Evolutionary conservation across 2,329 filamentous ascomycete genomes (phyloP), one percentile per base, ranked within the genome.

Genomic region (Claviceps capensis): DNA sequence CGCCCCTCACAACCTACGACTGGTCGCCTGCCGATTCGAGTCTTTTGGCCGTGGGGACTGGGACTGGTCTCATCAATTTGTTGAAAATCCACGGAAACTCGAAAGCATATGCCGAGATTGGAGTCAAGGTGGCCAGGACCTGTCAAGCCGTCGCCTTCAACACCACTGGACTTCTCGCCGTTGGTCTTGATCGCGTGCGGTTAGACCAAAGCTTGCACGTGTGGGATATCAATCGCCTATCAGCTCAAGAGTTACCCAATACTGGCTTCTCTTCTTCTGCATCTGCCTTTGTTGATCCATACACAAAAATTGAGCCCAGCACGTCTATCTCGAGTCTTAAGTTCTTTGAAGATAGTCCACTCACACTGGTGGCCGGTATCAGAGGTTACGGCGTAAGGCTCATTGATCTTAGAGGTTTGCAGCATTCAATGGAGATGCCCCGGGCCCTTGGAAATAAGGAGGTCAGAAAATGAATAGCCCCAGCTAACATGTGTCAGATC

Each of bases 111-210:
- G 63, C 80, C 48, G 80, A 85, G 48, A 79, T 89, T 54, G 79
- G 79, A 19, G 77, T 89, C 47, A 88, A 86, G 63, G 81, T 88
- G 64, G 79, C 85, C 51, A 78, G 88, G 45, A 84, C 84, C 44
- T 91, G 86, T 60, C 88, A 91, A 60, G 85, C 86, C 0, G 85
- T 93, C 42, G 83, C 86, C 3, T 89, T 93, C 68, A 91, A 82
- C 61, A 81, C 79, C 3, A 75, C 73, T 5, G 83, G 85, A 17
- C 73, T 86, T 52, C 71, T 94, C 49, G 88, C 87, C 9, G 86
- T 89, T 30, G 88, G 86, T 1, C 72, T 93, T 49, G 88, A 93
- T 60, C 78, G 86, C 59, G 86, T 90, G 23, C 79, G 88, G 36
- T 89, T 87, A 66, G 88, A 93, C 62, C 80, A 85, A 56, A 89